Evolutionary conservation across 495 filamentous ascomycete genomes (phyloP).

Genomic region (Astrocystis sublimbata): DNA sequence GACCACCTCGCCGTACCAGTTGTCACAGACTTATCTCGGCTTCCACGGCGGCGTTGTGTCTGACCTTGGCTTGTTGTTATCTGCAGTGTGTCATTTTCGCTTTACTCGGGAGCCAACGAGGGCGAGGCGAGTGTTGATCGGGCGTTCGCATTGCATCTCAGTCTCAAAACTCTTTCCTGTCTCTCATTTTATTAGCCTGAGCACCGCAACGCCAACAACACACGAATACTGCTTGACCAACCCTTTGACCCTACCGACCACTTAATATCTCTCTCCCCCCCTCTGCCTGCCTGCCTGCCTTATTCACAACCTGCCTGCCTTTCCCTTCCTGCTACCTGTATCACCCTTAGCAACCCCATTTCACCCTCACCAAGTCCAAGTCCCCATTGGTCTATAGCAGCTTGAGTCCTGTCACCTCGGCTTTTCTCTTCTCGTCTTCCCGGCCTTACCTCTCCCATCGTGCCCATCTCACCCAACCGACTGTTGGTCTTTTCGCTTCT

Average conservation of each 20-base stretch:
- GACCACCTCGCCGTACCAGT: conserved; percentile 18
- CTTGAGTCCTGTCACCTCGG: not conserved
- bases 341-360: not conserved
- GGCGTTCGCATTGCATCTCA: not conserved
- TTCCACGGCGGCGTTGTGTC: not conserved
- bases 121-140: not conserved
- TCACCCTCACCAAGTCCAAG: not conserved
- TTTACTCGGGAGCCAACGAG: not conserved
- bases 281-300: not conserved
- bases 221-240: not conserved
- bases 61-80: not conserved
- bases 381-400: not conserved
- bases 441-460: not conserved
- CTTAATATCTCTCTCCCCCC: not conserved
- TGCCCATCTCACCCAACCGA: not conserved
- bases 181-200: conserved; percentile 11
- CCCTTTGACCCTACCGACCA: not conserved
- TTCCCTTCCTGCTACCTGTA: not conserved
- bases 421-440: not conserved
- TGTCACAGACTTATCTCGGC: not conserved
- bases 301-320: not conserved
- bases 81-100: not conserved
- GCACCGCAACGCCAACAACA: conserved; percentile 5
- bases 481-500: not conserved
- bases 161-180: conserved; percentile 9